Evolutionary conservation across 441 rosid genomes (phyloP).

Genomic region (Melastoma candidum): DNA sequence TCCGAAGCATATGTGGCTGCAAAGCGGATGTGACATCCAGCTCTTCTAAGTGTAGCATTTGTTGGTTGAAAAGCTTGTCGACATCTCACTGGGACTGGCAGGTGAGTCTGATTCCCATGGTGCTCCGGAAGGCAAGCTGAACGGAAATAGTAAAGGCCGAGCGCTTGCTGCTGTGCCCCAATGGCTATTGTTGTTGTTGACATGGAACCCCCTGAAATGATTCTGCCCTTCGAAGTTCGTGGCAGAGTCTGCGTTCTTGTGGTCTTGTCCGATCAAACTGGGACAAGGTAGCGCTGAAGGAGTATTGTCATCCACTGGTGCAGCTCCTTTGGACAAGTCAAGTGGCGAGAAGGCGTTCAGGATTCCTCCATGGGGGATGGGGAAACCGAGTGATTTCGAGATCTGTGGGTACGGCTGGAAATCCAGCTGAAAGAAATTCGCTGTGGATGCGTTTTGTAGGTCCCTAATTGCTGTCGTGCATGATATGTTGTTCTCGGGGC

Average conservation of each 20-base stretch:
- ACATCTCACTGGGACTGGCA: slow-evolving; percentile 39
- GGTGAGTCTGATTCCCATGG: slow-evolving; percentile 60
- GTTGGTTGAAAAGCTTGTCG: slow-evolving; percentile 45
- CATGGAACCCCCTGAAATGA: slow-evolving; percentile 20
- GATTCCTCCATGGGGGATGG: slow-evolving; percentile 22
- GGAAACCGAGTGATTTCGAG: slow-evolving; percentile 20
- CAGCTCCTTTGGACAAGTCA: slow-evolving; percentile 23
- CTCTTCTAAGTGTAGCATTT: slow-evolving; percentile 39
- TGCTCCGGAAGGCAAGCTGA: slow-evolving; percentile 32
- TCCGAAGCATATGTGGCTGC: no score
- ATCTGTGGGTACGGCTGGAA: slow-evolving; percentile 21
- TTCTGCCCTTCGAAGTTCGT: slow-evolving; percentile 26
- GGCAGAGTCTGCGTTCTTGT: slow-evolving; percentile 16
- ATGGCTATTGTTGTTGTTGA: slow-evolving; percentile 4
- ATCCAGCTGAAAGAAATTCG: slow-evolving; percentile 23
- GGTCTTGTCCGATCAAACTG: slow-evolving; percentile 9
- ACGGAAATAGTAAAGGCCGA: slow-evolving; percentile 40
- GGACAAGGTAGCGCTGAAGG: slow-evolving; percentile 26
- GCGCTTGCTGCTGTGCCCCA: slow-evolving; percentile 15
- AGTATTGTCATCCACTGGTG: slow-evolving; percentile 15
- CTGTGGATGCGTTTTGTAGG: slow-evolving; percentile 22
- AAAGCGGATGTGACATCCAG: no score
- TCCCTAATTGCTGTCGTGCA: slow-evolving; percentile 38
- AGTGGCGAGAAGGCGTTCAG: slow-evolving; percentile 26
- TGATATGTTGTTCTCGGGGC: slow-evolving; percentile 34